Percentiles rank a stretch among this genome's conserved stretches.
Evolutionary conservation across 148 eudicot genomes (phyloP).

Genomic region (Vaccinium vitisidaea): DNA sequence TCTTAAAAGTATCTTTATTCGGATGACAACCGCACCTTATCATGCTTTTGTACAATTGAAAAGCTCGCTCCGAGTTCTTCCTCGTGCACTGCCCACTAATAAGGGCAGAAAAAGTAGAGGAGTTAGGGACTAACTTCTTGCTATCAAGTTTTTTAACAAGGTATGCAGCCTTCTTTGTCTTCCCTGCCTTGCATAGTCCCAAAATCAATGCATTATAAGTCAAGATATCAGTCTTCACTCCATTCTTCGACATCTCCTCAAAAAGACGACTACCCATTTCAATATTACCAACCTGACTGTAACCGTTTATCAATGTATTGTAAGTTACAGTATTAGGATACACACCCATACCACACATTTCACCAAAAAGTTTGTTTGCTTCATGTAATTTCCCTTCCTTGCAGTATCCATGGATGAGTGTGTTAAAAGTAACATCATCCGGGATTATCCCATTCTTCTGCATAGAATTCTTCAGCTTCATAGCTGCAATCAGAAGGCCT

Average conservation of each 20-base stretch:
- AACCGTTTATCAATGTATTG: not conserved
- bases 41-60: constrained; percentile 70
- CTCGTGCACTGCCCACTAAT: constrained; percentile 75
- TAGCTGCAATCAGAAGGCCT: constrained; percentile 47
- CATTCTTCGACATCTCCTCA: constrained; percentile 6
- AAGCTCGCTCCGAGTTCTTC: constrained; percentile 71
- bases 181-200: constrained; percentile 9
- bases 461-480: constrained; percentile 61
- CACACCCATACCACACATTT: constrained; percentile 56
- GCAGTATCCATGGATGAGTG: constrained; percentile 70
- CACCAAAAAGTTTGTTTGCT: constrained; percentile 60
- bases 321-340: constrained; percentile 40
- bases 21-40: constrained; percentile 60
- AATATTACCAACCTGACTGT: not conserved
- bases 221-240: constrained; percentile 1
- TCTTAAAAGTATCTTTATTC: constrained; percentile 40
- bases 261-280: constrained; percentile 4
- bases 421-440: constrained; percentile 47
- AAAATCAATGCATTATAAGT: constrained; percentile 4
- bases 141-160: constrained; percentile 7
- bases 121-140: constrained; percentile 26
- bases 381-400: constrained; percentile 59
- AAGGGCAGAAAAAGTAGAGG: constrained; percentile 79
- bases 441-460: constrained; percentile 43
- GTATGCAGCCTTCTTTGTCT: constrained; percentile 8